Base-by-base conservation (phyloP, 75 land plant genomes). In the Adiantum capillusveneris region DNA sequence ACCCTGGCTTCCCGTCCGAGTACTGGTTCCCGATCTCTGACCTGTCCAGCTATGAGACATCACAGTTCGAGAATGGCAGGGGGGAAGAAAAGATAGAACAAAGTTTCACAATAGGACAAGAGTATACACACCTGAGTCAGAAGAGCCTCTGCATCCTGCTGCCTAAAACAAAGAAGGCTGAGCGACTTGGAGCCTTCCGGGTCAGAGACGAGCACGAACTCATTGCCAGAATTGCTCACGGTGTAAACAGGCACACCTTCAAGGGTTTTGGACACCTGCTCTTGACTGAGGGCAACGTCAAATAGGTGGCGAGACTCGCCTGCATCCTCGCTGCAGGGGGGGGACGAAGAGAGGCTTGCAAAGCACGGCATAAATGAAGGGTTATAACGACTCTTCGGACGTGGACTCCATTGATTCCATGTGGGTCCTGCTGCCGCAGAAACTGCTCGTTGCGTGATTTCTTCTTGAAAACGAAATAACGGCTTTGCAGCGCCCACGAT, bases 201-300 rank as follows among this genome's bases (percentile, higher is more conserved):
- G 63, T 95, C 92, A 13, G 99, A 95, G 24, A 95, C 52, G 57
- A 95, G 83, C 51, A 95, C 96, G 55, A 95, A 95, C 72, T 95
- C 99, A 46, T 90, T 95, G 53, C 74, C 72, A 1, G 86, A 46
- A 24, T 90, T 95, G 78, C 96, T 80, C 25, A 95, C 99, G 0
- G 99, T 86, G 63, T 86, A 95, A 18, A 95, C 88, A 9, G 84
- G 61, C 19, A 94, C 88, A 6, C 92, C 96, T 26, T 68, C 68
- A 14, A 95, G 73, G 41, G 79, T 75, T 71, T 74, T 79, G 20
- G 88, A 78, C 31, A 95, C 96, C 25, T 79, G 50, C 17, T 76
- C 91, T 22, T 77, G 11, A 54, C 73, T 72, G 50, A 92, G 63
- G 11, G 84, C 74, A 19, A 81, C 34, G 31, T 80, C 86, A 49